Evolutionary conservation across 169 alveolate genomes (phyloP).

Genomic region (Gregarina niphandrodes): DNA sequence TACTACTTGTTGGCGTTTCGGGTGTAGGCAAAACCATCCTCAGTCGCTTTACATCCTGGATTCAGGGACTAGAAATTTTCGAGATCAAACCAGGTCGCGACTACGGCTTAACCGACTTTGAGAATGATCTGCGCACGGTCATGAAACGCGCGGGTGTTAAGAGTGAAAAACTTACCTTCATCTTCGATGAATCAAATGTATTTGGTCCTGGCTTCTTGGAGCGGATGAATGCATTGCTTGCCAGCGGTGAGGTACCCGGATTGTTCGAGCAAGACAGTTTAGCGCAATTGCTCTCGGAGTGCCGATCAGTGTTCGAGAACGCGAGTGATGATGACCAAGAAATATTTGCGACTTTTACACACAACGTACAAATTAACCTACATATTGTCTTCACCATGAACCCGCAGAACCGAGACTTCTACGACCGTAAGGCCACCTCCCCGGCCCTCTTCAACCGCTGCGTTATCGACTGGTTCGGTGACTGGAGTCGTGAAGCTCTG

Average conservation of each 20-base stretch:
- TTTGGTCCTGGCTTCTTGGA: constrained; percentile 90
- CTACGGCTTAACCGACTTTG: constrained; percentile 63
- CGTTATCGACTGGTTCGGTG: constrained; percentile 96
- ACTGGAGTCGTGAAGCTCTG: constrained; percentile 77
- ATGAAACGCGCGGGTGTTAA: constrained; percentile 89
- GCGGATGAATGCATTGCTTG: constrained; percentile 92
- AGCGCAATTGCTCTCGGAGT: constrained; percentile 61
- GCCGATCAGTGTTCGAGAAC: constrained; percentile 55
- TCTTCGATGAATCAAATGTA: constrained; percentile 87
- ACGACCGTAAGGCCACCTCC: constrained; percentile 76
- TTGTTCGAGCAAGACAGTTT: constrained; percentile 90
- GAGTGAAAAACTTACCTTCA: constrained; percentile 81
- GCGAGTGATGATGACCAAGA: constrained; percentile 72
- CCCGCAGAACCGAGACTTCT: constrained; percentile 89
- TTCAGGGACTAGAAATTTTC: constrained; percentile 74
- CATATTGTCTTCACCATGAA: constrained; percentile 97
- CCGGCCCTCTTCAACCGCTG: constrained; percentile 90
- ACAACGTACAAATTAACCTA: constrained; percentile 71
- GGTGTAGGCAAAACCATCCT: constrained; percentile 84
- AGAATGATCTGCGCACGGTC: constrained; percentile 76
- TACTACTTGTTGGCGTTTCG: constrained; percentile 80
- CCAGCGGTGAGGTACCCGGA: constrained; percentile 95
- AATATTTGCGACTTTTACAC: constrained; percentile 70
- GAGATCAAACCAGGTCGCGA: constrained; percentile 84
- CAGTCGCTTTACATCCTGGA: constrained; percentile 81